Base-by-base conservation (phyloP, 2,329 filamentous ascomycete genomes). In the Fusarium piperis region DNA sequence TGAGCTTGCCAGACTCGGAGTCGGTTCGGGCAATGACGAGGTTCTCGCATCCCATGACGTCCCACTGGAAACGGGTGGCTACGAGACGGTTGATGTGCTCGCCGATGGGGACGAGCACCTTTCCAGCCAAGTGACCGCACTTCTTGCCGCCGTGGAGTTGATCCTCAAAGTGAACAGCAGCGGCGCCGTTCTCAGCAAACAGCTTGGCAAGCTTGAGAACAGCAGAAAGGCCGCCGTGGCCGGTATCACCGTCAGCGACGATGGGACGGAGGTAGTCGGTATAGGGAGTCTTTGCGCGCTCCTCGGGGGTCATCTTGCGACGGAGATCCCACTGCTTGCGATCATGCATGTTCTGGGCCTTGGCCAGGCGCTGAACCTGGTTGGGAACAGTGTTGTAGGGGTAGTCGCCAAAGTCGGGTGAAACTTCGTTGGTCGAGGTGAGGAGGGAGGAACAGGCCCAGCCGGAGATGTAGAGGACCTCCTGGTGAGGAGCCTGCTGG, bases 351-450 rank as follows among this genome's bases (percentile, higher is more conserved):
- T 94, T 94, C 82, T 99, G 96, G 5, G 96, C 96, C 84, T 98
- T 98, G 84, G 97, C 94, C 58, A 99, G 85, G 71, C 96, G 90
- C 84, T 99, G 94, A 5, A 99, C 96, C 81, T 98, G 96, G 83
- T 98, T 98, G 10, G 96, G 96, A 6, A 99, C 96, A 0, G 96
- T 99, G 80, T 98, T 98, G 85, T 99, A 99, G 0, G 96, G 96
- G 81, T 99, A 99, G 83, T 99, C 96, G 77, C 96, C 96, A 83
- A 98, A 97, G 81, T 99, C 96, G 46, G 96, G 93, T 0, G 94
- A 98, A 30, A 99, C 96, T 81, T 99, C 96, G 84, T 99, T 98
- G 38, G 96, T 98, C 11, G 91, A 92, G 5, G 95, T 98, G 51
- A 99, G 86, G 20, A 97, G 90, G 0, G 94, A 95, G 0, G 95